phyloP scores from a whole-genome alignment of 768 basidiomycete species.

The Neoboletus subvelutipes region DNA sequence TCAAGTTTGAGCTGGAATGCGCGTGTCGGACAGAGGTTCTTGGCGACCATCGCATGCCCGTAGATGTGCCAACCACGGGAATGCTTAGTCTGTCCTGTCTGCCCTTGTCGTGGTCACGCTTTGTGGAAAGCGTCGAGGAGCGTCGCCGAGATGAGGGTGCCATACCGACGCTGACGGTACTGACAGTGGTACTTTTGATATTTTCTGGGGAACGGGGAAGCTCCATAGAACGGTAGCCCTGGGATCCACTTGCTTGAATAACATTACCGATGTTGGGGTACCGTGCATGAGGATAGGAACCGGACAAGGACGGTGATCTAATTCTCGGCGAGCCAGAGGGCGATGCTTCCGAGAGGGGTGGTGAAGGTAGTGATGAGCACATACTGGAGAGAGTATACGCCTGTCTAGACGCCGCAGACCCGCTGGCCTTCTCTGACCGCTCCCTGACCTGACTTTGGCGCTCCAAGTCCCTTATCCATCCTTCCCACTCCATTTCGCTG shows the following conservation, averaged over 20 bases:
- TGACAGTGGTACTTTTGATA: slow-evolving; percentile 17
- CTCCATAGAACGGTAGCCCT: slow-evolving; percentile 4
- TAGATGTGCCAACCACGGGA: slow-evolving; percentile 1
- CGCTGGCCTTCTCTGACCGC: slow-evolving; percentile 1
- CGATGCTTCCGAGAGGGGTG: slow-evolving; percentile 29
- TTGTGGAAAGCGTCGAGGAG: slow-evolving; percentile 27
- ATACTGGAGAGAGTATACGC: not conserved
- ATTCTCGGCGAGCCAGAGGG: slow-evolving; percentile 23
- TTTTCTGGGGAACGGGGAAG: not conserved
- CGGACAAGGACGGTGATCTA: slow-evolving; percentile 10
- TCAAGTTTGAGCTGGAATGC: slow-evolving; percentile 29
- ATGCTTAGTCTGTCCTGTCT: not conserved
- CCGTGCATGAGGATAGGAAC: not conserved
- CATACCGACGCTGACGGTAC: slow-evolving; percentile 27
- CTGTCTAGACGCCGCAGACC: not conserved
- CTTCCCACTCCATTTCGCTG: slow-evolving; percentile 65
- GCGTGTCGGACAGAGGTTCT: slow-evolving; percentile 19
- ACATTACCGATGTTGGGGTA: slow-evolving; percentile 28
- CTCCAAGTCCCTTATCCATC: slow-evolving; percentile 60
- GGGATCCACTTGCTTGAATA: slow-evolving; percentile 6
- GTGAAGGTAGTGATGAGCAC: slow-evolving; percentile 23
- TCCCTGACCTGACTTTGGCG: slow-evolving; percentile 33
- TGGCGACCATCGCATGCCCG: not conserved
- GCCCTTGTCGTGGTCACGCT: slow-evolving; percentile 8
- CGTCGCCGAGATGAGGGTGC: slow-evolving; percentile 18